phyloP scores from a whole-genome alignment of 805 yeast genomes.

The Candida ponderosae region DNA sequence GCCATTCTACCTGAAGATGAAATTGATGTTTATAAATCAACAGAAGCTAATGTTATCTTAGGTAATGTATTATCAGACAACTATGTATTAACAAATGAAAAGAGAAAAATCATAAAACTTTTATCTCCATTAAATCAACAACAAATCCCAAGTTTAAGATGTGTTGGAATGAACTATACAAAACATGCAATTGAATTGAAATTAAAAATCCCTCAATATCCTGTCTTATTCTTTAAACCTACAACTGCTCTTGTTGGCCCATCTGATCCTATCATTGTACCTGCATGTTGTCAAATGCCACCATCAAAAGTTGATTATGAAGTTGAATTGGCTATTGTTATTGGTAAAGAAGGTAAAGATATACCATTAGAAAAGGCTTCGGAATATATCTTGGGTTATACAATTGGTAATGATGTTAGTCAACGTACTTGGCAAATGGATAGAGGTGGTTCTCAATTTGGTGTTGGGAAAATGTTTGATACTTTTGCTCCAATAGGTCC shows the following conservation, averaged over 20 bases:
- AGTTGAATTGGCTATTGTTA: constrained; percentile 45
- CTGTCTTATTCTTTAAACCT: constrained; percentile 46
- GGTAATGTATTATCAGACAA: constrained; percentile 36
- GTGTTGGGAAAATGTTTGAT: constrained; percentile 45
- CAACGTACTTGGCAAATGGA: constrained; percentile 50
- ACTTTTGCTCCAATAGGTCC: constrained; percentile 55
- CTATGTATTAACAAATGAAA: constrained; percentile 30
- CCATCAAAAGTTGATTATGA: constrained; percentile 42
- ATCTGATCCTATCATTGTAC: constrained; percentile 32
- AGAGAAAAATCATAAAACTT: constrained; percentile 24
- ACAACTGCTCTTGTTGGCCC: constrained; percentile 37
- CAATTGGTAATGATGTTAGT: constrained; percentile 49
- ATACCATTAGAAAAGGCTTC: constrained; percentile 35
- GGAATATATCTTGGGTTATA: constrained; percentile 41
- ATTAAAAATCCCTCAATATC: constrained; percentile 36
- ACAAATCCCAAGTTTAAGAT: constrained; percentile 32
- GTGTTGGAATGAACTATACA: constrained; percentile 45
- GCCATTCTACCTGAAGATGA: constrained; percentile 30
- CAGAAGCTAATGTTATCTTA: constrained; percentile 31
- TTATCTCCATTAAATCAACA: constrained; percentile 31
- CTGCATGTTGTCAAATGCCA: constrained; percentile 27
- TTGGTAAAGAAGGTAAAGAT: constrained; percentile 40
- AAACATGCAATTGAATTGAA: constrained; percentile 34
- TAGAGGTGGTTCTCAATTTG: constrained; percentile 47
- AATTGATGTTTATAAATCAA: constrained; percentile 29